Evolutionary conservation across 257 asterid species (phyloP).

Genomic region (Solanum raphanifolium): DNA sequence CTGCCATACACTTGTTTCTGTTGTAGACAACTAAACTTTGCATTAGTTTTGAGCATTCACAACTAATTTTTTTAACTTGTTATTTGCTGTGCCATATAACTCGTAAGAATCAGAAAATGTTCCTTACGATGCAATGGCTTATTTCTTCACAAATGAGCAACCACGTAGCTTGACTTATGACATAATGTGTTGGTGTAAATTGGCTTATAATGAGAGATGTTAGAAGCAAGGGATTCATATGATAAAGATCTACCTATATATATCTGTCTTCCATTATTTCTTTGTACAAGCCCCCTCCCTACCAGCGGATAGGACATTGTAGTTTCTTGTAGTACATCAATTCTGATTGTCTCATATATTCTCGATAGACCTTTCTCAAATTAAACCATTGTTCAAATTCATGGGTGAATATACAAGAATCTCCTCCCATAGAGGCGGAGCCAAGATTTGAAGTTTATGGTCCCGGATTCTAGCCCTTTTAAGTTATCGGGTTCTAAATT

Average conservation of each 20-base stretch:
- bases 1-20: not conserved
- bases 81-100: not conserved
- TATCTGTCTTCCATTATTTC: not conserved
- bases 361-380: not conserved
- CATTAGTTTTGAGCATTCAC: not conserved
- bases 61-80: not conserved
- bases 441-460: not conserved
- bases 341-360: not conserved
- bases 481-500: not conserved
- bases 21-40: not conserved
- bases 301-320: not conserved
- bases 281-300: not conserved
- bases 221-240: not conserved
- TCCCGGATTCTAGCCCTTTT: not conserved
- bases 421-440: not conserved
- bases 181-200: not conserved
- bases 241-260: not conserved
- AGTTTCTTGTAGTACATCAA: not conserved
- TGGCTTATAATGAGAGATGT: not conserved
- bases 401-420: not conserved
- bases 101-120: not conserved
- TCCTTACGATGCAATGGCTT: not conserved
- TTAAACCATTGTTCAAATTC: not conserved
- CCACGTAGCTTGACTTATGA: not conserved
- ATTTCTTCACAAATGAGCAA: not conserved